Base-by-base conservation (phyloP, 2,329 filamentous ascomycete species). In the Epichloe uncinata region DNA sequence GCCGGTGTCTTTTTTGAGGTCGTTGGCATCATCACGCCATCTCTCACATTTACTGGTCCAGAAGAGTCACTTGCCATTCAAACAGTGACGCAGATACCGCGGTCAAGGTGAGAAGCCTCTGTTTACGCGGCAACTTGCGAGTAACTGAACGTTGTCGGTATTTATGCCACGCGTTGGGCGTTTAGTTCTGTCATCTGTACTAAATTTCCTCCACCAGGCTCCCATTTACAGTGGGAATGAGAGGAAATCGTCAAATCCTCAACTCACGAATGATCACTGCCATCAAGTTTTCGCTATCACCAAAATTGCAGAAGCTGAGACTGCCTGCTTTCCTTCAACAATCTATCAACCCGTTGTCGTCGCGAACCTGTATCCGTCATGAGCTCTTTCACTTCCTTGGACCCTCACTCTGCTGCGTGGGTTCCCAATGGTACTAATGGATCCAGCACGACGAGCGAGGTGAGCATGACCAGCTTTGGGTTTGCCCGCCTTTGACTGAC, bases 331-430 rank as follows among this genome's bases (percentile, higher is more conserved):
- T 33, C 5, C 18, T 42, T 18, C 18, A 5, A 15, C 8, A 30
- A 13, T 5, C 34, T 30, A 48, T 13, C 15, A 34, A 8, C 9
- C 8, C 7, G 9, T n/a, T n/a, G 2, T 36, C 5, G 13, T 12
- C 12, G 43, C 12, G 12, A 45, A 36, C 13, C 16, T 22, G 6
- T 6, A 30, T 18, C 6, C 37, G 22, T 8, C 22, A 52, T 52
- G 50, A 47, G 50, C 22, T 35, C 38, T 36, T 15, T 26, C 7
- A 42, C 45, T 4, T 20, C 38, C 12, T 45, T 50, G 11, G 37
- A 53, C 15, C 51, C 51, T 44, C 35, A 45, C 9, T 50, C 45
- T 13, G 51, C 42, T 36, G 41, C 46, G 30, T 53, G 51, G 51
- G 30, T 45, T 18, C 48, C 42, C 2, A 43, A 41, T 13, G 18